Evolutionary conservation across 192 early-diverging fungal genomes (phyloP).

Genomic region (Coemansia sp.): DNA sequence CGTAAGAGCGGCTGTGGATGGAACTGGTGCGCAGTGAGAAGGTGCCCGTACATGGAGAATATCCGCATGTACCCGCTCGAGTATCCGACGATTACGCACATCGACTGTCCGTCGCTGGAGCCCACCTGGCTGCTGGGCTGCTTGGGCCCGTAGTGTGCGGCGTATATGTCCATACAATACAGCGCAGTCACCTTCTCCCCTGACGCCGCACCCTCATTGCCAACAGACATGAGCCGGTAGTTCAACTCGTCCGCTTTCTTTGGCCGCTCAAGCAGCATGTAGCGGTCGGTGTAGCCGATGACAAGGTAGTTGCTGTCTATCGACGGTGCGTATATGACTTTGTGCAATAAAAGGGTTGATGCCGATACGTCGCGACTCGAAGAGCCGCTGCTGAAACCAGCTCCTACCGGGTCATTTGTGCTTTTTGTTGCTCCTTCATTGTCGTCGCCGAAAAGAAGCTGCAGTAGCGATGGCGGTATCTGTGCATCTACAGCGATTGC

Average conservation of each 20-base stretch:
- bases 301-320: slow-evolving; percentile 27
- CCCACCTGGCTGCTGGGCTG: neutral
- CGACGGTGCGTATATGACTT: slow-evolving; percentile 22
- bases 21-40: slow-evolving; percentile 42
- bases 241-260: neutral
- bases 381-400: neutral
- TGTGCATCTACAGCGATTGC: slow-evolving; percentile 12
- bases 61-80: slow-evolving; percentile 41
- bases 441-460: slow-evolving; percentile 27
- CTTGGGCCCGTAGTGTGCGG: neutral
- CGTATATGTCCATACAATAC: slow-evolving; percentile 40
- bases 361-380: neutral
- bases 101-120: slow-evolving; percentile 2
- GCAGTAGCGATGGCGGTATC: slow-evolving; percentile 26
- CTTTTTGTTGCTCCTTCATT: neutral
- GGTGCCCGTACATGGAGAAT: slow-evolving; percentile 39
- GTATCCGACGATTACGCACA: slow-evolving; percentile 47
- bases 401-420: neutral
- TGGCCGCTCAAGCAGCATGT: slow-evolving; percentile 37
- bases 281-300: slow-evolving; percentile 25
- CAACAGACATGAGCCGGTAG: slow-evolving; percentile 38
- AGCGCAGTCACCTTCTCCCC: slow-evolving; percentile 36
- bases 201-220: slow-evolving; percentile 24
- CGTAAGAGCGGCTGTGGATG: slow-evolving; percentile 28
- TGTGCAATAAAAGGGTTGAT: slow-evolving; percentile 3